A percentile compares a stretch with the other conserved stretches of the same genome.
Evolutionary conservation across 1,284 basidiomycete genomes (phyloP).

Genomic region (Marasmius sp.): DNA sequence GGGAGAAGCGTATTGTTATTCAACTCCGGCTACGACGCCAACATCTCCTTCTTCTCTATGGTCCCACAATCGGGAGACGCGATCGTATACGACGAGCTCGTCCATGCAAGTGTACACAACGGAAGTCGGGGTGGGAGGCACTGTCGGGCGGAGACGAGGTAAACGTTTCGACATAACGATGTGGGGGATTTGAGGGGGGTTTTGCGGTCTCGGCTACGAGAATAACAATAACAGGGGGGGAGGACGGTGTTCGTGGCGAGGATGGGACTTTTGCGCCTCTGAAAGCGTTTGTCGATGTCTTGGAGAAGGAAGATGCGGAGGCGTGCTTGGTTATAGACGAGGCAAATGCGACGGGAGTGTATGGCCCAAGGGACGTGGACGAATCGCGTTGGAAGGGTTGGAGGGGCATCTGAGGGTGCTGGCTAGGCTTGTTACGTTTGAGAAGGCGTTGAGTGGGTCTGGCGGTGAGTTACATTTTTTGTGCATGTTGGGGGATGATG

Average conservation of each 20-base stretch:
- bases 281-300: no score
- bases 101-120: slow-evolving; percentile 93
- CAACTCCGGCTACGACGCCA: slow-evolving; percentile 96
- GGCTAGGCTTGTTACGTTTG: slow-evolving; percentile 62
- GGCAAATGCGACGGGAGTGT: slow-evolving; percentile 83
- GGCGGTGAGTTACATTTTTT: slow-evolving; percentile 66
- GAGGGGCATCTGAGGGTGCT: no score
- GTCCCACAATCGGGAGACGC: slow-evolving; percentile 81
- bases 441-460: slow-evolving; percentile 58
- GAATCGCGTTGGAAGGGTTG: slow-evolving; percentile 63
- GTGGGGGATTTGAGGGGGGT: slow-evolving; percentile 42
- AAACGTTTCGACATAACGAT: slow-evolving; percentile 78
- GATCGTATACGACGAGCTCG: slow-evolving; percentile 84
- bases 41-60: slow-evolving; percentile 80
- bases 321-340: no score
- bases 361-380: slow-evolving; percentile 78
- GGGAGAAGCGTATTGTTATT: slow-evolving; percentile 59
- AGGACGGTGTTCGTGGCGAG: no score
- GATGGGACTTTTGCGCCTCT: no score
- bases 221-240: no score
- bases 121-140: slow-evolving; percentile 78
- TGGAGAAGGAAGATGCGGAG: slow-evolving; percentile 64
- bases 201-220: no score
- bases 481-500: no score
- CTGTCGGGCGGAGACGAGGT: slow-evolving; percentile 43